These are phyloP conservation scores for Mrakia frigida DNA, from an alignment of 768 basidiomycete species.

Conservation along the genomic window DNA sequence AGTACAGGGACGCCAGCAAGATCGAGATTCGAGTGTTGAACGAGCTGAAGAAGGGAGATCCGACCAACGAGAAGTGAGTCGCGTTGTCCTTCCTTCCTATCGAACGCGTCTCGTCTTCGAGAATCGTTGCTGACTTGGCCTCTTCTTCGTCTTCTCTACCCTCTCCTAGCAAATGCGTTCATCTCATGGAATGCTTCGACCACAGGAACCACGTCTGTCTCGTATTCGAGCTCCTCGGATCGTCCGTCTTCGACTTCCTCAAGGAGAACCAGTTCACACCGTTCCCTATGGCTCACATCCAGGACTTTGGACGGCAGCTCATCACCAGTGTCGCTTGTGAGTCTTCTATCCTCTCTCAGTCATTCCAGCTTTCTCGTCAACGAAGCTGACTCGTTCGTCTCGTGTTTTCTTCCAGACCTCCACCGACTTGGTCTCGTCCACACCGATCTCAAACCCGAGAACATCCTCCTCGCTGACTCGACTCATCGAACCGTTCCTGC, in stretches of 20 bases:
- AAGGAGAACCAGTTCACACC: slow-evolving; percentile 97
- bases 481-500: slow-evolving; percentile 49
- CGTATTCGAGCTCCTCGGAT: slow-evolving; percentile 89
- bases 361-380: background rate
- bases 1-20: slow-evolving; percentile 97
- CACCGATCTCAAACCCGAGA: slow-evolving; percentile 98
- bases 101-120: background rate
- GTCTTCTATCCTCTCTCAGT: slow-evolving; percentile 42
- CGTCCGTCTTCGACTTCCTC: slow-evolving; percentile 98
- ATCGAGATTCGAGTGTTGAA: slow-evolving; percentile 95
- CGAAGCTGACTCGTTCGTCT: background rate
- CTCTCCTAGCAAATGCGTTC: slow-evolving; percentile 83
- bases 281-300: slow-evolving; percentile 93
- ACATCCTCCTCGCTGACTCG: slow-evolving; percentile 88
- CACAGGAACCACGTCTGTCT: slow-evolving; percentile 96
- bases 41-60: slow-evolving; percentile 82
- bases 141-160: background rate
- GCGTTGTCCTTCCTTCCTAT: background rate
- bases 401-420: slow-evolving; percentile 58
- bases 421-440: slow-evolving; percentile 88
- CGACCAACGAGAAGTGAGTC: slow-evolving; percentile 77
- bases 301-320: slow-evolving; percentile 87
- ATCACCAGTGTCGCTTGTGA: slow-evolving; percentile 88
- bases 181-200: slow-evolving; percentile 90
- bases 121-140: background rate